These are phyloP conservation scores for Lactarius indigo DNA, from an alignment of 768 basidiomycete genomes.

Conservation along the genomic window DNA sequence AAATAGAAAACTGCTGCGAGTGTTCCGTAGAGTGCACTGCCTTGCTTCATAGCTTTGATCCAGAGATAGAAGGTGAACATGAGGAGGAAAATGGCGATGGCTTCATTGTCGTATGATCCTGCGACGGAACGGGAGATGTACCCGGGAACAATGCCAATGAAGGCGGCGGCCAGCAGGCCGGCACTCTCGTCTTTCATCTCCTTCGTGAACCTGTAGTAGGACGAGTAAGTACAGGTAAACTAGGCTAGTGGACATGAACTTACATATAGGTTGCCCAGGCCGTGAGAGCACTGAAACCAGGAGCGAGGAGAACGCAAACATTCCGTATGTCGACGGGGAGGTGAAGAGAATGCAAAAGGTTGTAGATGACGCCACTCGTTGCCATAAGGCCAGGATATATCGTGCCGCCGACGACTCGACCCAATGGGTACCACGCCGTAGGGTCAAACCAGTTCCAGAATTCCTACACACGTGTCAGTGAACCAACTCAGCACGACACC, in stretches of 20 bases:
- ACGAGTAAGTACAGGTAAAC: neutral
- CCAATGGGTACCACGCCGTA: slow-evolving; percentile 98
- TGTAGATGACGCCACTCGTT: slow-evolving; percentile 96
- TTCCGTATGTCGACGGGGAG: slow-evolving; percentile 97
- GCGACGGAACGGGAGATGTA: slow-evolving; percentile 99
- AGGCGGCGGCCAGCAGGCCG: slow-evolving; percentile 94
- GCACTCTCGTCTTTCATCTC: slow-evolving; percentile 96
- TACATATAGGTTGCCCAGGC: slow-evolving; percentile 97
- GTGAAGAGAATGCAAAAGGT: slow-evolving; percentile 78
- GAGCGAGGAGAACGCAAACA: slow-evolving; percentile 93
- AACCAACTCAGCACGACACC: neutral
- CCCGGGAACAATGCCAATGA: slow-evolving; percentile 97
- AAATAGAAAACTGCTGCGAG: slow-evolving; percentile 95
- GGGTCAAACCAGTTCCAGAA: slow-evolving; percentile 99
- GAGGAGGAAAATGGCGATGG: slow-evolving; percentile 98
- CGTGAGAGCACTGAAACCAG: slow-evolving; percentile 94
- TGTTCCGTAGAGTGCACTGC: slow-evolving; percentile 89
- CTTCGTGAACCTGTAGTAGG: slow-evolving; percentile 73
- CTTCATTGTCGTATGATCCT: slow-evolving; percentile 99
- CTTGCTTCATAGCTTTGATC: slow-evolving; percentile 94
- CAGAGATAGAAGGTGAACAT: slow-evolving; percentile 98
- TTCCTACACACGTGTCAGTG: slow-evolving; percentile 47
- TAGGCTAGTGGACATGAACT: neutral
- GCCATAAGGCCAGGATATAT: slow-evolving; percentile 99
- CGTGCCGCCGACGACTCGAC: slow-evolving; percentile 96